phyloP scores from a whole-genome alignment of 2,329 filamentous ascomycete genomes.

The Diplodia corticola region DNA sequence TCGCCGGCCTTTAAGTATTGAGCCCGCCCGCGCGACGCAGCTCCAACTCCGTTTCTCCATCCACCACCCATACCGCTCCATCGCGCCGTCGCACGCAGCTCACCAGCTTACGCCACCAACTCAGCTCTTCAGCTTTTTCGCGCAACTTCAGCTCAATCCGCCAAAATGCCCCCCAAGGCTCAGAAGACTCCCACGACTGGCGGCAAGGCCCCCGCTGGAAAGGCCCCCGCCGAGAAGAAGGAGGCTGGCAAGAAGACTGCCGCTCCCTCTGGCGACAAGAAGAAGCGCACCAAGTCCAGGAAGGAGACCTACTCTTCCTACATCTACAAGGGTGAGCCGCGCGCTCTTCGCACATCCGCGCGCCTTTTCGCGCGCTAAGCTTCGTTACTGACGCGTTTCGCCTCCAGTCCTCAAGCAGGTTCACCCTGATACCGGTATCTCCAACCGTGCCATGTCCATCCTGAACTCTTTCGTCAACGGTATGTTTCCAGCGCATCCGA shows the following conservation, averaged over 20 bases:
- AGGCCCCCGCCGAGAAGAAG: conserved; percentile 95
- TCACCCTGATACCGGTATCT: conserved; percentile 99
- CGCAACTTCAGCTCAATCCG: conserved; percentile 25
- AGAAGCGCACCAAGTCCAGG: conserved; percentile 99
- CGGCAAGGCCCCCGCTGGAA: conserved; percentile 84
- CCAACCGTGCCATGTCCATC: conserved; percentile 99
- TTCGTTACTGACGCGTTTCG: conserved; percentile 40
- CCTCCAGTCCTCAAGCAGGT: conserved; percentile 95
- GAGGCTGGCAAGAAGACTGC: conserved; percentile 99
- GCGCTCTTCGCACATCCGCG: conserved; percentile 27
- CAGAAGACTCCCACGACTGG: conserved; percentile 95
- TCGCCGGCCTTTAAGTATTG: conserved; percentile 38
- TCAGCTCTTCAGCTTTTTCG: conserved; percentile 32
- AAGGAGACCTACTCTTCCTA: conserved; percentile 99
- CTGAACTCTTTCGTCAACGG: conserved; percentile 99
- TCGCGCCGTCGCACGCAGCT: conserved; percentile 29
- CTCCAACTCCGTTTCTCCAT: conserved; percentile 45
- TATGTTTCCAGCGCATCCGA: conserved; percentile 49
- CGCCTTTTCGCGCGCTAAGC: conserved; percentile 17
- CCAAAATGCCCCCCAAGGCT: conserved; percentile 94
- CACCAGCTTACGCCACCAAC: conserved; percentile 28
- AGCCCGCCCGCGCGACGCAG: conserved; percentile 43
- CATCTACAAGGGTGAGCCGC: conserved; percentile 94
- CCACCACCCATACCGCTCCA: conserved; percentile 30
- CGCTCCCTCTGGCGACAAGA: conserved; percentile 94